Base-by-base conservation (phyloP, 2,329 filamentous ascomycete species). In the Pseudogymnoascus sp. region DNA sequence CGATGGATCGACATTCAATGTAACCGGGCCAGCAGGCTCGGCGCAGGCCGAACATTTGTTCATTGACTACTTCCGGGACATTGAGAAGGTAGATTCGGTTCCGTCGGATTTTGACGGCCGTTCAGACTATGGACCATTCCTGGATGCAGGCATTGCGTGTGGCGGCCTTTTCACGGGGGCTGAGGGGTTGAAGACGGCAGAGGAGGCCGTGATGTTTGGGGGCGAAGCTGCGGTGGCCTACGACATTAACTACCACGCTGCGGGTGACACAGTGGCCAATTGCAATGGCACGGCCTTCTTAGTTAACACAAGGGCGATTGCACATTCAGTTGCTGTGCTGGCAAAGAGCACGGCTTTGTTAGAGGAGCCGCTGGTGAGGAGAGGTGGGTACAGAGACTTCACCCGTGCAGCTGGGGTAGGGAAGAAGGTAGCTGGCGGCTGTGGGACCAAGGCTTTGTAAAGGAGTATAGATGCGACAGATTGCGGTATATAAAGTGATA, bases 151-250 rank as follows among this genome's bases (percentile, higher is more conserved):
- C 15, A 81, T 86, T 54, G 80, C 84, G 2, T 75, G 76, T 6
- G 83, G 82, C 31, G 84, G 83, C 17, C 74, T 86, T 61, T 83
- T 83, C 66, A 84, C 82, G 9, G 83, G 84, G 31, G 83, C 84
- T 3, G 83, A 85, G 67, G 79, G 74, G 13, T 67, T 82, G 71
- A 85, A 84, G 77, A 85, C 81, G 0, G 74, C 75, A 6, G 78
- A 79, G 41, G 78, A 85, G 66, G 77, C 74, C 0, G 71, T 70
- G 6, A 67, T 79, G 66, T 85, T 82, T 64, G 83, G 83, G 24
- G 83, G 83, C 29, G 71, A 76, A 36, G 80, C 79, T 4, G 81
- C 79, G 40, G 73, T 77, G n/a, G 72, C 76, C 35, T 83, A 79
- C 66, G 82, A 85, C 66, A 70, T 72, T 15, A 83, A 84, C 71